Conservation (phyloP, 768 basidiomycete genomes). For the Boletus vinaceobasis region DNA sequence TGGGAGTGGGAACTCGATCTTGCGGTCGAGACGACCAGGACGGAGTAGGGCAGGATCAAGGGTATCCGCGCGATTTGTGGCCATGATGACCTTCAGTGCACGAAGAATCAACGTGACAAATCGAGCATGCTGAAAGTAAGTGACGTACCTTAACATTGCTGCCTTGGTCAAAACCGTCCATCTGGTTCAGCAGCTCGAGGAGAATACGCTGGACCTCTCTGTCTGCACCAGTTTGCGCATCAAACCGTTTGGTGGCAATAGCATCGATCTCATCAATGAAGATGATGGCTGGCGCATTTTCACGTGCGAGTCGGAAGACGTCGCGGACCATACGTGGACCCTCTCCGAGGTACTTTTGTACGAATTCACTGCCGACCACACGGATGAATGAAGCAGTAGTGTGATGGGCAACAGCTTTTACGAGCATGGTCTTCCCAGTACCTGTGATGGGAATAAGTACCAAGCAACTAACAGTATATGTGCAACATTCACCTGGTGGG, state of each 20-base stretch:
- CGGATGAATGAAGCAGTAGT: constrained; percentile 98
- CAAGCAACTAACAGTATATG: neutral
- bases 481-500: constrained; percentile 70
- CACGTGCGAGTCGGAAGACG: constrained; percentile 95
- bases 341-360: constrained; percentile 99
- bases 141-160: constrained; percentile 88
- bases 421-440: constrained; percentile 99
- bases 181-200: constrained; percentile 94
- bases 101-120: neutral
- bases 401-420: constrained; percentile 98
- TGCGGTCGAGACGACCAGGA: constrained; percentile 95
- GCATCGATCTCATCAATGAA: constrained; percentile 99
- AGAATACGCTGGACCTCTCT: constrained; percentile 98
- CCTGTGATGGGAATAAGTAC: constrained; percentile 45
- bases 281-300: constrained; percentile 97
- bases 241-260: constrained; percentile 99
- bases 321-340: constrained; percentile 99
- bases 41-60: constrained; percentile 96
- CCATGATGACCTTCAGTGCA: constrained; percentile 88
- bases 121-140: neutral
- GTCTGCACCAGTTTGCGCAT: constrained; percentile 98
- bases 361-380: constrained; percentile 97
- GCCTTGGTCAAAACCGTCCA: constrained; percentile 99
- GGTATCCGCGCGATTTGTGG: constrained; percentile 97
- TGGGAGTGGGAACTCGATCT: constrained; percentile 97